Evolutionary conservation across 2,329 filamentous ascomycete species (phyloP).

Genomic region (Ascochyta rabiei): DNA sequence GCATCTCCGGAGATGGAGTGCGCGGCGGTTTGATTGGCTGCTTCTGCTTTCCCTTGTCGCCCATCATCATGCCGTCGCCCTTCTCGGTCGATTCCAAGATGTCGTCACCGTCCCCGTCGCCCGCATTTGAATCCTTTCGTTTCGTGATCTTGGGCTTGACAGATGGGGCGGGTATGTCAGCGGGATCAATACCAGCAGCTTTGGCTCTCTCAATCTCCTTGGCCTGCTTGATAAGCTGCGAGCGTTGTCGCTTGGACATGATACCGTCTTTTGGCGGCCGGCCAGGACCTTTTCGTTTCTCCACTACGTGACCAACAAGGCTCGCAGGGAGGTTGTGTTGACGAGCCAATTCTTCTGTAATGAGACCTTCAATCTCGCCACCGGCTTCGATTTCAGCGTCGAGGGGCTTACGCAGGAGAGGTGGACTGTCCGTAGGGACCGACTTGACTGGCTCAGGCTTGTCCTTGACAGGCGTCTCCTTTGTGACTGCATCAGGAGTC

Average conservation of each 20-base stretch:
- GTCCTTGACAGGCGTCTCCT: conserved; percentile 38
- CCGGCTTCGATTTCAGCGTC: conserved; percentile 40
- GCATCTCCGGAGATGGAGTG: conserved; percentile 67
- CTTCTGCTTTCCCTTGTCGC: conserved; percentile 52
- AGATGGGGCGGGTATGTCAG: conserved; percentile 41
- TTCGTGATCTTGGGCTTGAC: conserved; percentile 45
- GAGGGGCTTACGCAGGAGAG: conserved; percentile 34
- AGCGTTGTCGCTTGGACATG: conserved; percentile 78
- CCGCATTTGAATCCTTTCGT: conserved; percentile 47
- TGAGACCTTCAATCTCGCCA: conserved; percentile 40
- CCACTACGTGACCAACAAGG: conserved; percentile 54
- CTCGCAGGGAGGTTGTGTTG: conserved; percentile 49
- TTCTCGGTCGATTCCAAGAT: conserved; percentile 46
- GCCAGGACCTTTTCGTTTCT: conserved; percentile 76
- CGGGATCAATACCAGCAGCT: conserved; percentile 46
- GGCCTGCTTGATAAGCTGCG: conserved; percentile 65
- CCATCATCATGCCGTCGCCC: conserved; percentile 39
- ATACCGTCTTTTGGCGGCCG: conserved; percentile 81
- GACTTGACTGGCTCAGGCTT: conserved; percentile 30
- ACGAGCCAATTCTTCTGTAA: conserved; percentile 48
- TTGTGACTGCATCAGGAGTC: conserved; percentile 30
- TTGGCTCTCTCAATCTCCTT: conserved; percentile 54
- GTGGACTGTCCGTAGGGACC: conserved; percentile 37
- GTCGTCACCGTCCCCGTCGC: conserved; percentile 43
- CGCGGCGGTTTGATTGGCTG: conserved; percentile 57